Base-by-base conservation (phyloP, 352 stramenopile species). In the Phytophthora syringae region DNA sequence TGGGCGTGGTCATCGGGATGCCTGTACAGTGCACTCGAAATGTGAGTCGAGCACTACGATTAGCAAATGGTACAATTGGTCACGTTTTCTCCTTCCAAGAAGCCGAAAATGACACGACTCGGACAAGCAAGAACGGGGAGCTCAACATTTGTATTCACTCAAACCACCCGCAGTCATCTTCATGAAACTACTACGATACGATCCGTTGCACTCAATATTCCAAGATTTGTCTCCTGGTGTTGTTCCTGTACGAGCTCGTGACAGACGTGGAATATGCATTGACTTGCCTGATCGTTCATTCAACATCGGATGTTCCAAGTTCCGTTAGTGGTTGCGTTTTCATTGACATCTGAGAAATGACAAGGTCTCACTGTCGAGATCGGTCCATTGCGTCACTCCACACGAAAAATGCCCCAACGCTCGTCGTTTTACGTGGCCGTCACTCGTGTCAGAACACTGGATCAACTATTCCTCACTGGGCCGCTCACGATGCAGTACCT, bases 341-440 rank as follows among this genome's bases (percentile, higher is more conserved):
- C 44, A 4, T 6, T 50, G 1, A 63, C 55, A 32, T 27, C 16
- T 0, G 44, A 63, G 13, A 63, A 63, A 10, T 63, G 45, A 16
- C 55, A 63, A 42, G 55, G 55, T 16, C 18, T 63, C 3, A 63
- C 55, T 6, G 55, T 63, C 1, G 13, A 63, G 5, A 16, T 55
- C 10, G 54, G 13, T 11, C 43, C 44, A 10, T 10, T 63, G 0
- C 22, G n/a, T n/a, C 55, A 63, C 15, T 32, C 22, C 2, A 55
- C 55, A 27, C 20, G 44, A 28, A 27, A 42, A 7, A 10, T 12
- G 2, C 34, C 43, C 18, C 43, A 63, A 32, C 15, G 24, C 0
- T 56, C 45, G 4, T 63, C 55, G 3, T 50, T 62, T 27, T 63
- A 56, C 34, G 55, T 63, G 2, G 44, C 55, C 0, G 44, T 48